Evolutionary conservation across 495 filamentous ascomycete species (phyloP).

Genomic region (Penicillium odoratum): DNA sequence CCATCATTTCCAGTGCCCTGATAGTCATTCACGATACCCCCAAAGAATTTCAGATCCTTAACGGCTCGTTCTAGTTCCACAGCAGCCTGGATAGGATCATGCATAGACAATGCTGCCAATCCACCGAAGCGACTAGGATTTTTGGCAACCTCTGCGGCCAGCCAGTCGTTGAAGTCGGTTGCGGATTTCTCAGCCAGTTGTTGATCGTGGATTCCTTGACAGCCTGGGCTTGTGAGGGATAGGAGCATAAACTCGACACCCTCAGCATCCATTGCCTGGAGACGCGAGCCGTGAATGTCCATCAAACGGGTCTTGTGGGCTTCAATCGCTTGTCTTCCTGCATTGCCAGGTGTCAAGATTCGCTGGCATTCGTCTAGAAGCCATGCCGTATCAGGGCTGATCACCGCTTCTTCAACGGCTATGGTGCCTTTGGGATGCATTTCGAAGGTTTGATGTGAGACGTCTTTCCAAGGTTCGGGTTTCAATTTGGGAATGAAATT

Average conservation of each 20-base stretch:
- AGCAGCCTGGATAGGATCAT: background rate
- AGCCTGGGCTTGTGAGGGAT: constrained; percentile 5
- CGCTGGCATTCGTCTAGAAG: background rate
- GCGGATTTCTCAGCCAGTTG: background rate
- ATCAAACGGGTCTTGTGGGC: background rate
- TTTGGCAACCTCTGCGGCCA: background rate
- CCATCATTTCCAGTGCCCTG: background rate
- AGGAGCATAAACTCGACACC: constrained; percentile 9
- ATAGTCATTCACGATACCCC: background rate
- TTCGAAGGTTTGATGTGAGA: too few relatives aligned
- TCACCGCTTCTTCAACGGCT: background rate
- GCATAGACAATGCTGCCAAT: background rate
- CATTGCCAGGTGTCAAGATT: background rate
- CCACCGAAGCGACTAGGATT: background rate
- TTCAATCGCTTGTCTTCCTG: background rate
- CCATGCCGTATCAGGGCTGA: background rate
- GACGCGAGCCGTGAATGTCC: background rate
- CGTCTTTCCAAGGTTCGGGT: too few relatives aligned
- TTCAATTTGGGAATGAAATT: too few relatives aligned
- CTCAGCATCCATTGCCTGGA: constrained; percentile 17
- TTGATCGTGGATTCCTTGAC: background rate
- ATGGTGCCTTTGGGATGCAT: background rate
- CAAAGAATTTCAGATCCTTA: background rate
- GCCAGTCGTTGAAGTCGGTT: background rate
- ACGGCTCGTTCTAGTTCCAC: background rate